A percentile compares a stretch with the other conserved stretches of the same genome.
Evolutionary conservation across 2,329 filamentous ascomycete species (phyloP).

Genomic region (Trichoderma harzianum): DNA sequence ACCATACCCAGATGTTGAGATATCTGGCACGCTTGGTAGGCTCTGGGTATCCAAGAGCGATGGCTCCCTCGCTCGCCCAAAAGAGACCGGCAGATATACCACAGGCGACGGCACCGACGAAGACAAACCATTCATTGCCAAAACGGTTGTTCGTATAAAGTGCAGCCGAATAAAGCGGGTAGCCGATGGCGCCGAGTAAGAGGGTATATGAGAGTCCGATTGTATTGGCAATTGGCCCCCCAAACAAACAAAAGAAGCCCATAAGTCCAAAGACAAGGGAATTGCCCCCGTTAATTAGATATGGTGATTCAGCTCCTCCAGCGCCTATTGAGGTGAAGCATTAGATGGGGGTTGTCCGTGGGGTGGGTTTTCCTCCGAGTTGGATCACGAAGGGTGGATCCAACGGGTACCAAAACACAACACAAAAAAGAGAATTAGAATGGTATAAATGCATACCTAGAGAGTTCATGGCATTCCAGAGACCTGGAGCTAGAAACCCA

Average conservation of each 20-base stretch:
- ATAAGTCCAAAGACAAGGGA: slow-evolving; percentile 46
- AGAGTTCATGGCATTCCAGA: slow-evolving; percentile 55
- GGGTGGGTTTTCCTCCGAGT: too few relatives aligned
- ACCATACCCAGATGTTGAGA: slow-evolving; percentile 39
- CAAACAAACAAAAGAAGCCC: slow-evolving; percentile 46
- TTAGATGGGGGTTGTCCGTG: neutral
- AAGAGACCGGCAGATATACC: slow-evolving; percentile 48
- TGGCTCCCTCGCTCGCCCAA: slow-evolving; percentile 49
- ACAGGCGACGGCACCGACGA: slow-evolving; percentile 46
- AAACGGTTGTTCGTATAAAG: slow-evolving; percentile 49
- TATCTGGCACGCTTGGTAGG: slow-evolving; percentile 43
- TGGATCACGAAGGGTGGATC: too few relatives aligned
- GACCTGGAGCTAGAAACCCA: slow-evolving; percentile 47
- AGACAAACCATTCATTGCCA: slow-evolving; percentile 50
- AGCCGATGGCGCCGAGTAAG: slow-evolving; percentile 43
- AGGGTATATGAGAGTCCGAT: slow-evolving; percentile 47
- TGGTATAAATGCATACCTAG: neutral
- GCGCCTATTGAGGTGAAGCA: slow-evolving; percentile 41
- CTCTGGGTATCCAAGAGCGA: slow-evolving; percentile 49
- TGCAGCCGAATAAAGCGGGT: slow-evolving; percentile 45
- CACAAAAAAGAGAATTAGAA: too few relatives aligned
- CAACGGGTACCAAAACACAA: too few relatives aligned
- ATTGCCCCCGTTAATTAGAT: slow-evolving; percentile 47
- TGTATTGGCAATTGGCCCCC: slow-evolving; percentile 46
- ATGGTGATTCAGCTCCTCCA: slow-evolving; percentile 39